Base-by-base conservation (phyloP, 1,284 basidiomycete species). In the Phellinidium pouzarii region DNA sequence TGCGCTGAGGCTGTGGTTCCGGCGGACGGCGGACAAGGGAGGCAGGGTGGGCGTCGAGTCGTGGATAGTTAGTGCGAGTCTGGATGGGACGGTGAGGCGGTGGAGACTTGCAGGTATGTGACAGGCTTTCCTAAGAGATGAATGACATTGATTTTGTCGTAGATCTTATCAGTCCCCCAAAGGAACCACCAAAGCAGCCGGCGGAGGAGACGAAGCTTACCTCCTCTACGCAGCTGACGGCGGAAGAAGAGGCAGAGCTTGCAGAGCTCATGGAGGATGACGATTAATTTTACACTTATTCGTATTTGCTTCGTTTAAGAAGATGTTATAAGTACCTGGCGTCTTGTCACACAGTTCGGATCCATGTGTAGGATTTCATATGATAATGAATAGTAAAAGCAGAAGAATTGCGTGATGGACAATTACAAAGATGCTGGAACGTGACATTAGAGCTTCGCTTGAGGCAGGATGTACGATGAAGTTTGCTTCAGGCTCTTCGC, bases 1-100 rank as follows among this genome's bases (percentile, higher is more conserved):
- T 4, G 80, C 78, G 1, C 66, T 96, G 38, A 74, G 76, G 27
- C 67, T 86, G 4, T 95, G 91, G 90, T 66, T 79, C 57, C 75
- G 80, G 23, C 69, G 70, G 50, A 70, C 67, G 4, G 64, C 68
- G 14, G 70, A 71, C 3, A 67, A 70, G 19, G 73, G 75, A 57
- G 72, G 73, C 4, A 67, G 65, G 46, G 75, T 68, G 17, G 68
- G 68, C 43, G 66, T 79, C 3, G 82, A 88, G 62, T 78, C 83
- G 5, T 92, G 87, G 87, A 74, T 94, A 40, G 68, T 96, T 37
- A 92, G 84, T 51, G 78, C 83, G 0, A 84, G 90, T 64, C 67
- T 97, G 50, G 94, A 97, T 65, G 80, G 83, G 27, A 95, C 93
- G 5, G 71, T 96, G 37, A 72, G 93, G 57, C 80, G 80, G 61